phyloP scores from a whole-genome alignment of 2,329 filamentous ascomycete genomes.

The Ampelomyces quisqualis region DNA sequence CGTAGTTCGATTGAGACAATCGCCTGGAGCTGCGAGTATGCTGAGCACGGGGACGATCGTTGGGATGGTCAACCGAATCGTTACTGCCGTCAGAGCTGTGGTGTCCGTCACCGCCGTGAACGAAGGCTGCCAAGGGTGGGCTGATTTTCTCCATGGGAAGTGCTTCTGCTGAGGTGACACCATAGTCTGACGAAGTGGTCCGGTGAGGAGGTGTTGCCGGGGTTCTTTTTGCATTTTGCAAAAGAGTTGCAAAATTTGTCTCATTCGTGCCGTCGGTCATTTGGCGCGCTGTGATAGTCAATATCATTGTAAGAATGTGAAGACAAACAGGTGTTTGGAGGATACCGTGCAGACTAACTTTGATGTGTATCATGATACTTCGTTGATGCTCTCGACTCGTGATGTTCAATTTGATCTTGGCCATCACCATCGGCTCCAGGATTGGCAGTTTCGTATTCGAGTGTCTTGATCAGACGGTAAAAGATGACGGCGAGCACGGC shows the following conservation, averaged over 20 bases:
- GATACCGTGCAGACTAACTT: constrained; percentile 13
- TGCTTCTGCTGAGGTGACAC: constrained; percentile 2
- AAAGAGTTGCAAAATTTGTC: constrained; percentile 18
- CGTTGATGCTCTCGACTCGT: constrained; percentile 9
- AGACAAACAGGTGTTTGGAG: not conserved
- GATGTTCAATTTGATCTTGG: constrained; percentile 34
- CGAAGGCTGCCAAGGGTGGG: constrained; percentile 19
- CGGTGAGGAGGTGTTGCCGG: constrained; percentile 5
- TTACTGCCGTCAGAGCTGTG: constrained; percentile 12
- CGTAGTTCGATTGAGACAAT: constrained; percentile 20
- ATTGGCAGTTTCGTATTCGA: constrained; percentile 55
- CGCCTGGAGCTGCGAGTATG: constrained; percentile 14
- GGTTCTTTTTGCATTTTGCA: constrained; percentile 12
- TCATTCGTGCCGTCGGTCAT: constrained; percentile 34
- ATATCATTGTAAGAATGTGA: constrained; percentile 13
- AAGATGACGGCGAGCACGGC: constrained; percentile 50
- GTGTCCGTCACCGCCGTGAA: constrained; percentile 33
- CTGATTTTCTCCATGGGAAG: constrained; percentile 10
- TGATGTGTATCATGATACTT: constrained; percentile 4
- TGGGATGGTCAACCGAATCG: constrained; percentile 21
- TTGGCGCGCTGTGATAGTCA: constrained; percentile 15
- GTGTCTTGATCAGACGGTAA: constrained; percentile 51
- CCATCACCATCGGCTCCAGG: constrained; percentile 52
- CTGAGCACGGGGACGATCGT: constrained; percentile 25
- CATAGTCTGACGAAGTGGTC: constrained; percentile 2